These are phyloP conservation scores for Monotropa hypopitys DNA, from an alignment of 179 eudicot genomes.

Conservation along the genomic window DNA sequence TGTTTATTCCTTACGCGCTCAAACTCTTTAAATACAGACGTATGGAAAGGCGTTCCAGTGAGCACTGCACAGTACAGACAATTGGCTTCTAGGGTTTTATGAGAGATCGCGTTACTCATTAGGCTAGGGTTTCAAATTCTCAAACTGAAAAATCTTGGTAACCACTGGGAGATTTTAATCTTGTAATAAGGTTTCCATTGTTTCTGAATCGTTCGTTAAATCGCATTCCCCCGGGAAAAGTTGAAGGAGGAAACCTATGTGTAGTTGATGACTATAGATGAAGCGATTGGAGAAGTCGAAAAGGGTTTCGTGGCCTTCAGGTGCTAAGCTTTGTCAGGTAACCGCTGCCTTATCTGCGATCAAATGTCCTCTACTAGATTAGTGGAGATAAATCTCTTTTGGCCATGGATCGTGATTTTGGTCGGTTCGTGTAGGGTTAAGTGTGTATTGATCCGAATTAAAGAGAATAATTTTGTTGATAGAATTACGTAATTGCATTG, in stretches of 20 bases:
- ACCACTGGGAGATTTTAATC: not conserved
- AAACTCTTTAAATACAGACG: not conserved
- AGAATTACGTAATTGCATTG: too few species aligned
- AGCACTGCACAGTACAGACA: too few species aligned
- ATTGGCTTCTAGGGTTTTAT: not conserved
- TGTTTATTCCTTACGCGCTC: not conserved
- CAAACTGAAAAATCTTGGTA: not conserved
- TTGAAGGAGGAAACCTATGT: not conserved
- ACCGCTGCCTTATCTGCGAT: not conserved
- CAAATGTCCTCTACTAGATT: not conserved
- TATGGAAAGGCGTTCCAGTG: too few species aligned
- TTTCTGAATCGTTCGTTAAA: not conserved
- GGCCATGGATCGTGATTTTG: not conserved
- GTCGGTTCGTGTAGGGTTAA: not conserved
- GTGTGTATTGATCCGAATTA: too few species aligned
- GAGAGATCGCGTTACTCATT: not conserved
- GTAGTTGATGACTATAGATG: not conserved
- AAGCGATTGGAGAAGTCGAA: conserved; percentile 5
- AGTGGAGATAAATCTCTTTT: not conserved
- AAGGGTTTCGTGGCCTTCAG: conserved; percentile 27
- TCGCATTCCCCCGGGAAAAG: not conserved
- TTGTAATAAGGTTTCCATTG: not conserved
- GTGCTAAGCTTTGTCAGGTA: conserved; percentile 30
- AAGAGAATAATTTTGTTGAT: too few species aligned
- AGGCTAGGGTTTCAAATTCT: not conserved